Conservation (phyloP, 179 eudicot genomes). For the Amaranthus tricolor region DNA sequence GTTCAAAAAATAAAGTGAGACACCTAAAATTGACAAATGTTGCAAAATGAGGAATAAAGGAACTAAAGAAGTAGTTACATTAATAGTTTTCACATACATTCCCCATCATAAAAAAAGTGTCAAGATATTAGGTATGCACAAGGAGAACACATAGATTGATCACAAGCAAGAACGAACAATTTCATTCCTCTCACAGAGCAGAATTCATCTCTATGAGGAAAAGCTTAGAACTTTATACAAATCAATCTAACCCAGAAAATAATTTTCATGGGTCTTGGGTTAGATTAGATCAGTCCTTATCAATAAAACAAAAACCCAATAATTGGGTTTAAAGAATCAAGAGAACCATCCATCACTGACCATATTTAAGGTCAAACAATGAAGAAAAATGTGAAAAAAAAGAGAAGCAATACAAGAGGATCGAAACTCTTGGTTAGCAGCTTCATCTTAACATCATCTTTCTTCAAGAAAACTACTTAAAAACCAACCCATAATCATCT, state of each 20-base stretch:
- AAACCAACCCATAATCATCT: background rate
- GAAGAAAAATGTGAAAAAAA: constrained; percentile 47
- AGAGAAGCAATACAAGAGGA: constrained; percentile 30
- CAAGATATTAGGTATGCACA: background rate
- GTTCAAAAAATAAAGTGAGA: no score
- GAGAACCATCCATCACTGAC: constrained; percentile 19
- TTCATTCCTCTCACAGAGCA: constrained; percentile 37
- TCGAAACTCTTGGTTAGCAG: constrained; percentile 8
- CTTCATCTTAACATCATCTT: constrained; percentile 41
- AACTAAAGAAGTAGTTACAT: background rate
- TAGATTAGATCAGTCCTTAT: constrained; percentile 26
- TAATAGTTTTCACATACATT: background rate
- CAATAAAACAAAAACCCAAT: constrained; percentile 20
- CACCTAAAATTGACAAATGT: background rate
- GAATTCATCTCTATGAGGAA: constrained; percentile 34
- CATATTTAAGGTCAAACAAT: constrained; percentile 23
- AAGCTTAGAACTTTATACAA: constrained; percentile 34
- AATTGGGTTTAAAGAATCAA: constrained; percentile 23
- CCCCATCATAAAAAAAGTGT: background rate
- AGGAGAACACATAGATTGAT: background rate
- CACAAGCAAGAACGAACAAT: constrained; percentile 26
- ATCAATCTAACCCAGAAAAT: constrained; percentile 28
- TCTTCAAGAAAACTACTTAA: constrained; percentile 25
- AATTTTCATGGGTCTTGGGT: constrained; percentile 28
- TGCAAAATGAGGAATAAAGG: background rate